Conservation (phyloP, 2,329 filamentous ascomycete species). For the Colletotrichum noveboracense region DNA sequence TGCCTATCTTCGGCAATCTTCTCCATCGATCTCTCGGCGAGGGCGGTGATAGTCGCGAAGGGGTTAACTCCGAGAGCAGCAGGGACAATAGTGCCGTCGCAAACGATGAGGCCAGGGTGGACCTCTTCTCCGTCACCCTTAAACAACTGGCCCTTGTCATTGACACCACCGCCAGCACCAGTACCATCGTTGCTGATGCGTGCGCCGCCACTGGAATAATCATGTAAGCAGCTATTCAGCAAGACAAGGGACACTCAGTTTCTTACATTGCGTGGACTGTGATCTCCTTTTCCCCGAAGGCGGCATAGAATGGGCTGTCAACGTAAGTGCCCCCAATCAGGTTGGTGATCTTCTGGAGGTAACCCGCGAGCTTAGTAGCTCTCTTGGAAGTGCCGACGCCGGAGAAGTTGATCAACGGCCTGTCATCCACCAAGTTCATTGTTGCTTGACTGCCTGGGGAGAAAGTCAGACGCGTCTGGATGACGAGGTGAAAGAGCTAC, state of each 20-base stretch:
- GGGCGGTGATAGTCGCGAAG: slow-evolving; percentile 71
- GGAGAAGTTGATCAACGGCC: slow-evolving; percentile 62
- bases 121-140: slow-evolving; percentile 53
- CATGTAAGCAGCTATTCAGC: not conserved
- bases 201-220: slow-evolving; percentile 52
- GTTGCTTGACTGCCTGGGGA: slow-evolving; percentile 57
- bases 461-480: not conserved
- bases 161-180: slow-evolving; percentile 61
- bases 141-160: slow-evolving; percentile 67
- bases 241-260: fast-evolving
- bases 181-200: slow-evolving; percentile 65
- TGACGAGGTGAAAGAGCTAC: not conserved
- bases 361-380: slow-evolving; percentile 55
- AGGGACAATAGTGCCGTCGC: slow-evolving; percentile 66
- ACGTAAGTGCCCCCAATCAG: slow-evolving; percentile 65
- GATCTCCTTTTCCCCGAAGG: slow-evolving; percentile 61
- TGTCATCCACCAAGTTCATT: slow-evolving; percentile 63
- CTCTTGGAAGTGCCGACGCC: slow-evolving; percentile 62
- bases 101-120: slow-evolving; percentile 63
- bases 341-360: slow-evolving; percentile 59
- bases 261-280: slow-evolving; percentile 68
- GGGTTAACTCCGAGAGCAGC: slow-evolving; percentile 70
- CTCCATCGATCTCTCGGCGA: slow-evolving; percentile 68
- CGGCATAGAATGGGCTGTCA: slow-evolving; percentile 60
- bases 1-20: slow-evolving; percentile 41